phyloP scores from a whole-genome alignment of 139 green algal species.

The Chlamydomonas eustigma region DNA sequence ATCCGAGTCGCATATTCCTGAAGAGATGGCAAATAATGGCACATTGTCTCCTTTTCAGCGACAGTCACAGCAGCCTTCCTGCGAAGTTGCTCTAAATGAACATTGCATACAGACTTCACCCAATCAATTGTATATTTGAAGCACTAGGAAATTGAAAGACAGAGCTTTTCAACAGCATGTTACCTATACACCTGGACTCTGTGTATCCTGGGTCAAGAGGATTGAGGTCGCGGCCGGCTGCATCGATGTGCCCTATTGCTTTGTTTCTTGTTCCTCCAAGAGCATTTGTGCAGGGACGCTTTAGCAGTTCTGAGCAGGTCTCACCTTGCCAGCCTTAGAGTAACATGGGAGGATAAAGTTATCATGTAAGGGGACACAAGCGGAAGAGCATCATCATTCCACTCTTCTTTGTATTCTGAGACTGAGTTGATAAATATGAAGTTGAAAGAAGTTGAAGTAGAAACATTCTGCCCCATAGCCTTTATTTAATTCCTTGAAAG shows the following conservation, averaged over 20 bases:
- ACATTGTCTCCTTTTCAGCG: not conserved
- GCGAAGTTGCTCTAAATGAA: too few relatives aligned
- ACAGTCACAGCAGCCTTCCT: too few relatives aligned
- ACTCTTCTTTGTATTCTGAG: too few relatives aligned
- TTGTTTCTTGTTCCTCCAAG: conserved; percentile 13
- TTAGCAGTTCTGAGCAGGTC: conserved; percentile 32
- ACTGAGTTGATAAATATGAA: too few relatives aligned
- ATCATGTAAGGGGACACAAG: not conserved
- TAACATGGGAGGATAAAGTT: not conserved
- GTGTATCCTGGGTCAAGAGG: conserved; percentile 20
- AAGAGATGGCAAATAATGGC: not conserved
- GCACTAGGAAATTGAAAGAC: not conserved
- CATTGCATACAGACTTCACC: too few relatives aligned
- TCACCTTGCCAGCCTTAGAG: conserved; percentile 48
- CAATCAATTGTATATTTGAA: too few relatives aligned
- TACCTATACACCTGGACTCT: conserved; percentile 34
- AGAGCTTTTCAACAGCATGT: not conserved
- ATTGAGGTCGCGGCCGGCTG: conserved; percentile 25
- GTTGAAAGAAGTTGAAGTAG: too few relatives aligned
- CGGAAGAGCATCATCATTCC: not conserved
- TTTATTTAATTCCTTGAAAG: too few relatives aligned
- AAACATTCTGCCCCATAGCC: too few relatives aligned
- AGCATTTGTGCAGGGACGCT: conserved; percentile 52
- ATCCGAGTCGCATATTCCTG: conserved; percentile 51
- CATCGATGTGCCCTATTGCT: conserved; percentile 29